Evolutionary conservation across 2,329 filamentous ascomycete species (phyloP), one percentile per base, ranked within the genome.

Genomic region (Ophiostoma perfectum): DNA sequence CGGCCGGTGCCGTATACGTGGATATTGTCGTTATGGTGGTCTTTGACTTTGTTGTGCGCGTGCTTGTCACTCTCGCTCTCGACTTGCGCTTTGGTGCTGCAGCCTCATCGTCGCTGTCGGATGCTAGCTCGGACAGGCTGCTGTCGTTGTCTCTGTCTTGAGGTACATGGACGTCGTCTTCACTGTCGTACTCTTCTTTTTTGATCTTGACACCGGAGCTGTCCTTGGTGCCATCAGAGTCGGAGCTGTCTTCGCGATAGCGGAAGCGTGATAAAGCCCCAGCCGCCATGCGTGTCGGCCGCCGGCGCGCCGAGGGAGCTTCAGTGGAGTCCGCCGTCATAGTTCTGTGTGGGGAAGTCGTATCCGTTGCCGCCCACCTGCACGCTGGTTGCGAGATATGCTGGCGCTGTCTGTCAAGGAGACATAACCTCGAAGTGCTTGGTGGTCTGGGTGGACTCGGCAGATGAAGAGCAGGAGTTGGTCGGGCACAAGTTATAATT

Each of bases 31-130:
- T 65, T 7, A 36, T 65, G 27, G 45, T 52, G 36, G 65, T 47
- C 62, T 44, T 65, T 42, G 27, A 38, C 49, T 38, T 64, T 38
- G 52, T 64, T 38, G 66, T 42, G 16, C 27, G 36, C 49, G 38
- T 63, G 38, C 39, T 63, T 9, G 60, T 42, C 16, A 41, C 38
- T 12, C 8, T 63, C 7, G 60, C 38, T 11, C 58, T 12, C 5
- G 58, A 41, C 52, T 38, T 52, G 42, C 8, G 64, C 27, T 5
- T 9, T 16, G 71, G 72, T 36, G 39, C 55, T 2, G 77, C 66
- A 60, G 76, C 75, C 71, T 78, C 77, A 70, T 78, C 77, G 68
- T 78, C 77, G 66, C 75, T 73, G 41, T 68, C 55, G 12, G 71
- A 70, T 1, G 71, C 71, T 38, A 72, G 63, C 47, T 70, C 70